These are phyloP conservation scores for Aspergillus campestris DNA, from an alignment of 495 filamentous ascomycete genomes.

Conservation along the genomic window DNA sequence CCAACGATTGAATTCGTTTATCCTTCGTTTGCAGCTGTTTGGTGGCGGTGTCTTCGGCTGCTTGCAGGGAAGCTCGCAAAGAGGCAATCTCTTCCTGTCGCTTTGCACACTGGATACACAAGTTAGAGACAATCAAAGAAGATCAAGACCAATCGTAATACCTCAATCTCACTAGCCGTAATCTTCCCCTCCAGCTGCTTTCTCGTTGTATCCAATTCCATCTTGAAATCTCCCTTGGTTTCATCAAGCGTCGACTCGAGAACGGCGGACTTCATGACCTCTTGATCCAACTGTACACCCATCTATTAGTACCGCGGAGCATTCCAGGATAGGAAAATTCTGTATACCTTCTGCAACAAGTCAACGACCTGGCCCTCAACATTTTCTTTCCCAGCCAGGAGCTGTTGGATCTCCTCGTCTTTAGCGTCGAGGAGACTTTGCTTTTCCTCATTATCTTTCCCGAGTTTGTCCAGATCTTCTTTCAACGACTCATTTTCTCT, in stretches of 20 bases:
- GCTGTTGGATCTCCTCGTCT: slow-evolving; percentile 18
- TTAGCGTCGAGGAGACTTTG: slow-evolving; percentile 14
- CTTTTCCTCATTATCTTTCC: slow-evolving; percentile 10
- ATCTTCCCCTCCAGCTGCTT: slow-evolving; percentile 11
- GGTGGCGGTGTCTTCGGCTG: slow-evolving; percentile 12
- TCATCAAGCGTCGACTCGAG: slow-evolving; percentile 14
- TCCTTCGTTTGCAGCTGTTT: slow-evolving; percentile 30
- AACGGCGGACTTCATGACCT: slow-evolving; percentile 14
- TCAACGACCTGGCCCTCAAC: slow-evolving; percentile 11
- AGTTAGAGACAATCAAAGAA: background rate
- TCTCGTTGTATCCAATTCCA: slow-evolving; percentile 12
- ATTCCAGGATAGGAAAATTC: no score
- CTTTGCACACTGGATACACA: slow-evolving; percentile 10
- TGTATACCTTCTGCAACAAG: slow-evolving; percentile 22
- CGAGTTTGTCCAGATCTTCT: slow-evolving; percentile 12
- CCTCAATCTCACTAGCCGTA: slow-evolving; percentile 15
- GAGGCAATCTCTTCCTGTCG: slow-evolving; percentile 18
- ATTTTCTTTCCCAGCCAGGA: slow-evolving; percentile 14
- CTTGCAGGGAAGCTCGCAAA: slow-evolving; percentile 20
- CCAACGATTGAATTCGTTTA: slow-evolving; percentile 28
- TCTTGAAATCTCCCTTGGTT: slow-evolving; percentile 13
- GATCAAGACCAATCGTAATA: background rate
- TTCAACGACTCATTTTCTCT: slow-evolving; percentile 9
- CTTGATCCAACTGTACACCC: slow-evolving; percentile 12
- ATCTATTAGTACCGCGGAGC: no score